These are phyloP conservation scores for Peterozyma toletana DNA, from an alignment of 805 yeast genomes.

Conservation along the genomic window DNA sequence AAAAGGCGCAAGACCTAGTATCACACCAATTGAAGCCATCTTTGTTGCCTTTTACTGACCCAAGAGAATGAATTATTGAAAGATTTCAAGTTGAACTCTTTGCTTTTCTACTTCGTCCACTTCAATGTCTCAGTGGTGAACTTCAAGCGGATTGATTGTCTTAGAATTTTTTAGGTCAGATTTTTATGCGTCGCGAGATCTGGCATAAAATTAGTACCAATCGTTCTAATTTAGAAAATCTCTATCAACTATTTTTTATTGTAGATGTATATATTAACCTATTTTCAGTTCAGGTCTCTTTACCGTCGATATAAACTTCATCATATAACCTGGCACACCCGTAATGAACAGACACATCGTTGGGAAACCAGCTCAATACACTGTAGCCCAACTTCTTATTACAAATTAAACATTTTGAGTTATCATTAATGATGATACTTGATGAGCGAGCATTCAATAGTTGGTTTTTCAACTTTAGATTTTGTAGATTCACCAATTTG, in stretches of 20 bases:
- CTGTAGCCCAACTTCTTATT: constrained; percentile 45
- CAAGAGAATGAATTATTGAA: no score
- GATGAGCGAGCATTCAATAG: constrained; percentile 29
- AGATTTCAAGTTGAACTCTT: no score
- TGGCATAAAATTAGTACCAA: no score
- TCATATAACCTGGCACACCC: constrained; percentile 32
- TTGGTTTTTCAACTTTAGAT: constrained; percentile 37
- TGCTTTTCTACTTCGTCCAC: no score
- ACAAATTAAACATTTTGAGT: constrained; percentile 53
- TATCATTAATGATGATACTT: constrained; percentile 31
- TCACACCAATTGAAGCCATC: constrained; percentile 3
- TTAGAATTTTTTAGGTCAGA: no score
- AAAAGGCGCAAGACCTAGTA: constrained; percentile 12
- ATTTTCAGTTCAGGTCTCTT: no score
- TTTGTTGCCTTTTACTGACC: not conserved
- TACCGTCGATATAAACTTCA: not conserved
- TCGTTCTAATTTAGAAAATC: no score
- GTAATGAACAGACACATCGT: constrained; percentile 44
- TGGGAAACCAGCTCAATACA: constrained; percentile 42
- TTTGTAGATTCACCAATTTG: constrained; percentile 46
- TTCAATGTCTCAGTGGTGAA: no score
- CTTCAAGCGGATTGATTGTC: no score
- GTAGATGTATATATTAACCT: no score
- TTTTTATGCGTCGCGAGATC: no score
- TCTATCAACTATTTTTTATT: no score